Conservation (phyloP, 2,329 filamentous ascomycete genomes). For the Cordyceps militaris region DNA sequence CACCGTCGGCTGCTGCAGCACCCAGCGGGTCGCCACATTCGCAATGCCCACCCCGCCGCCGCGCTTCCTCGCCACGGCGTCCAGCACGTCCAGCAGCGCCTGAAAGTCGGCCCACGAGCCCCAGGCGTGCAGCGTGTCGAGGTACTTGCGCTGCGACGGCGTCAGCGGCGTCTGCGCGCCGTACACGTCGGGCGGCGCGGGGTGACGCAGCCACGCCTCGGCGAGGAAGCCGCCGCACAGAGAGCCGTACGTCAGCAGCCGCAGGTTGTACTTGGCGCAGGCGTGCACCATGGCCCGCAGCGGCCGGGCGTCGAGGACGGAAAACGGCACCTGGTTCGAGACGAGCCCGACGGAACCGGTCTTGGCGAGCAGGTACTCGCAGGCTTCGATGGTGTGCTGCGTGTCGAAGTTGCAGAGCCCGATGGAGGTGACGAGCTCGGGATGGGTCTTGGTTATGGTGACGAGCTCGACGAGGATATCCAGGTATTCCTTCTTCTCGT, state of each 20-base stretch:
- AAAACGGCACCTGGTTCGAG: constrained; percentile 23
- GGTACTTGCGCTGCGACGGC: constrained; percentile 28
- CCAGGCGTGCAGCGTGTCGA: constrained; percentile 29
- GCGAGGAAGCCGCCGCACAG: constrained; percentile 29
- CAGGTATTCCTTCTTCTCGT: constrained; percentile 27
- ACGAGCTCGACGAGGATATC: constrained; percentile 27
- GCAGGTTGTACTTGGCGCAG: constrained; percentile 17
- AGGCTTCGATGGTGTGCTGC: constrained; percentile 19
- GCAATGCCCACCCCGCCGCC: constrained; percentile 29
- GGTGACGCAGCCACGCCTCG: constrained; percentile 24
- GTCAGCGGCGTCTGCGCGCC: constrained; percentile 23
- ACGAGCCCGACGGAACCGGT: constrained; percentile 20
- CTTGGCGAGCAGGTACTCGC: constrained; percentile 24
- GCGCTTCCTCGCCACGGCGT: constrained; percentile 33
- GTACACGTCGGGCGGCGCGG: constrained; percentile 26
- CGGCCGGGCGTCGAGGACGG: constrained; percentile 20
- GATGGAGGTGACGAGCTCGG: constrained; percentile 16
- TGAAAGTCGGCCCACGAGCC: constrained; percentile 43
- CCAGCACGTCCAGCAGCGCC: constrained; percentile 31
- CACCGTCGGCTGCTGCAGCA: constrained; percentile 40
- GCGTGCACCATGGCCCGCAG: constrained; percentile 17
- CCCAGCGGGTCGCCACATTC: constrained; percentile 41
- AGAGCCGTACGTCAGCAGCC: constrained; percentile 20
- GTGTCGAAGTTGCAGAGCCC: constrained; percentile 22
- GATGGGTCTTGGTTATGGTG: constrained; percentile 27